Evolutionary conservation across 164 flowering plant species (phyloP), one percentile per base, ranked within the genome.

Genomic region (Vitis labrusca): DNA sequence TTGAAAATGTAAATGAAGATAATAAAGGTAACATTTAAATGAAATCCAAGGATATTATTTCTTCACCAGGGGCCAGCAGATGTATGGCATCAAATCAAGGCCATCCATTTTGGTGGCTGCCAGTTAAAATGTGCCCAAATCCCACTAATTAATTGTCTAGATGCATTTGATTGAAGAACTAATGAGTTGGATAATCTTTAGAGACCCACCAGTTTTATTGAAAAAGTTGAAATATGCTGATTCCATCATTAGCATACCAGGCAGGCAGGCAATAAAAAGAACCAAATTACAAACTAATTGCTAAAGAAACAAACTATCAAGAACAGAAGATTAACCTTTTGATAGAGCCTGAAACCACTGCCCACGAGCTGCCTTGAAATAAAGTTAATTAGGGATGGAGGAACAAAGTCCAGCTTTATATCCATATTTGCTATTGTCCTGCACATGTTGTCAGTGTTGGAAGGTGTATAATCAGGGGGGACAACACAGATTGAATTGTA

Each of bases 391-490:
- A 92, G 85, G 59, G 93, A 68, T 8, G 99, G 93, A 55, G 99
- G 99, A 29, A 89, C 86, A 75, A 92, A 89, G 50, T 93, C 97
- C 59, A 95, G 61, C 80, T 95, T 95, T 29, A 91, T 62, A 76
- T 95, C 99, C 89, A 95, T 73, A 76, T 75, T 91, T 19, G 85
- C 85, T 65, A 95, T 91, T 61, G 94, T 90, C 88, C 99, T 91
- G 80, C 80, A 85, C 76, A 76, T 74, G 67, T 62, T 63, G 14
- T 61, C 55, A 77, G 23, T 10, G 14, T 49, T 56, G 15, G 10
- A 7, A 61, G 3, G 10, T 56, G 50, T 56, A 62, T 11, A 37
- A 17, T 9, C 9, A 27, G 23, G 58, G 16, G 56, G 29, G 23
- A 37, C 27, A 15, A 58, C 27, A 63, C 63, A 49, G n/a, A 29